Evolutionary conservation across 345 rosid species (phyloP).

Genomic region (Schrenkiella parvula): DNA sequence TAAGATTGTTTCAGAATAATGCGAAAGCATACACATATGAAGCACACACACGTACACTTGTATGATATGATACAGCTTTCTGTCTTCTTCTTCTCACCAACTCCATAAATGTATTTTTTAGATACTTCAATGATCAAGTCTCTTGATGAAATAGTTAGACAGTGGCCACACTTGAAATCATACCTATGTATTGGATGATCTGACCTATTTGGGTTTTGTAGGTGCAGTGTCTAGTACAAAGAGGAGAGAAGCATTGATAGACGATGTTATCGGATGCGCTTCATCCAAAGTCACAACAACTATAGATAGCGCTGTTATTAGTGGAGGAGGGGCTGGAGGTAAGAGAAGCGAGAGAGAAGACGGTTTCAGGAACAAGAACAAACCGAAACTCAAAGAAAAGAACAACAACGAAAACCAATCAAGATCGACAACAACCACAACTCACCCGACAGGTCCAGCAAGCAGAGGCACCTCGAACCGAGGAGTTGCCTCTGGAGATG

Average conservation of each 20-base stretch:
- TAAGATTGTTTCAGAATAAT: background rate
- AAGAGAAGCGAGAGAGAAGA: conserved; percentile 56
- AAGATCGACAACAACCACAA: conserved; percentile 35
- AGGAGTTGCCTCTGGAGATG: conserved; percentile 34
- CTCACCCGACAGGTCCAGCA: conserved; percentile 36
- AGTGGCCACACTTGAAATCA: background rate
- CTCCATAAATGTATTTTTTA: background rate
- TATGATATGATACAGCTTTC: background rate
- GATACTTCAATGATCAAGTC: background rate
- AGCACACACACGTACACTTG: background rate
- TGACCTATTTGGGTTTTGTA: conserved; percentile 30
- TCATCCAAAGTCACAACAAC: conserved; percentile 63
- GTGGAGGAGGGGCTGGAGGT: conserved; percentile 50
- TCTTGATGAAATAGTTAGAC: background rate
- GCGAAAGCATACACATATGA: background rate
- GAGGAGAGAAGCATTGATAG: conserved; percentile 61
- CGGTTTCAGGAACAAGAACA: conserved; percentile 37
- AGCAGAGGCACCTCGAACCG: conserved; percentile 28
- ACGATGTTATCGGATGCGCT: conserved; percentile 70
- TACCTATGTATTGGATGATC: background rate
- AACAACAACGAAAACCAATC: conserved; percentile 32
- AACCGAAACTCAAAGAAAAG: conserved; percentile 64
- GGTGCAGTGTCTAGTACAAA: conserved; percentile 71
- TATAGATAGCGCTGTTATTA: conserved; percentile 37
- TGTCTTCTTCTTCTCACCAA: background rate